Conservation (phyloP, 2,329 filamentous ascomycete genomes). For the Colletotrichum gigasporum region DNA sequence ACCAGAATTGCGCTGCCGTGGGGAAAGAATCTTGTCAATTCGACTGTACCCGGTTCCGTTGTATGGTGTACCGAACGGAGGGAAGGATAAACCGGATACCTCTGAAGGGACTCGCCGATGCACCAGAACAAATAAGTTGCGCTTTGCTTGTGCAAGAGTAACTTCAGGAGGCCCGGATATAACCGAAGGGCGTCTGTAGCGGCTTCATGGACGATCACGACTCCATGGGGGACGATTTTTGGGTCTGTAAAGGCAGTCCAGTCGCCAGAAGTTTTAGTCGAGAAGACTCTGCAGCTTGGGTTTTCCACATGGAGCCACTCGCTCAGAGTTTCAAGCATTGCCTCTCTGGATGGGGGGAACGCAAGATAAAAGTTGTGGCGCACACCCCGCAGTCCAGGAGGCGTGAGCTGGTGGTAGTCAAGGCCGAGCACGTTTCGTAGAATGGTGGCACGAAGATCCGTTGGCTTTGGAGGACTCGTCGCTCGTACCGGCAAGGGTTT, state of each 20-base stretch:
- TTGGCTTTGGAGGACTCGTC: background rate
- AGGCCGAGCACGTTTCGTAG: constrained; percentile 42
- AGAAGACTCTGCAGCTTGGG: constrained; percentile 51
- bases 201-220: constrained; percentile 57
- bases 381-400: constrained; percentile 20
- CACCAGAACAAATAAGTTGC: constrained; percentile 49
- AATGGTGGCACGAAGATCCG: constrained; percentile 19
- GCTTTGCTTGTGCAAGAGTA: constrained; percentile 42
- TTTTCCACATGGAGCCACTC: constrained; percentile 55
- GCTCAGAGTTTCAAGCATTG: constrained; percentile 48
- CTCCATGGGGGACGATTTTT: constrained; percentile 36
- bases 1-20: constrained; percentile 47
- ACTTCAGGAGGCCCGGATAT: constrained; percentile 47
- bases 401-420: constrained; percentile 42
- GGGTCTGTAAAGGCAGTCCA: constrained; percentile 55
- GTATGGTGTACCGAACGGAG: constrained; percentile 1
- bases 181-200: constrained; percentile 46
- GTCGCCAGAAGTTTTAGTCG: constrained; percentile 50
- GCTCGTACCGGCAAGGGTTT: constrained; percentile 4
- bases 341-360: constrained; percentile 52
- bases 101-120: constrained; percentile 46
- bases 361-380: constrained; percentile 56
- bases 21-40: constrained; percentile 38
- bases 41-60: constrained; percentile 12
- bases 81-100: constrained; percentile 31